These are phyloP conservation scores for Pleurotus pulmonarius DNA, from an alignment of 768 basidiomycete species.

Conservation along the genomic window DNA sequence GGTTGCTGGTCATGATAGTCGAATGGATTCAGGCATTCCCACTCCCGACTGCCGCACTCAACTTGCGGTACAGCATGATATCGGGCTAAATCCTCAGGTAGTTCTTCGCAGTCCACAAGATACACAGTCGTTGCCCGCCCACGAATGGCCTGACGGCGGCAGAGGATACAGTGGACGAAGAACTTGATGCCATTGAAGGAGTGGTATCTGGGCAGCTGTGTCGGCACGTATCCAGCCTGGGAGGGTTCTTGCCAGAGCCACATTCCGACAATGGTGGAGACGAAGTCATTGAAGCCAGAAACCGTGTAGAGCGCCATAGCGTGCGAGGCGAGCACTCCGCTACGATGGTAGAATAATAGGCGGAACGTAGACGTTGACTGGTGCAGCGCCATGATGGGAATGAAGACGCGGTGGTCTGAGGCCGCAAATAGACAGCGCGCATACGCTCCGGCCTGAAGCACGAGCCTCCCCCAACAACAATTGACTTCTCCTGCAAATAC, in stretches of 20 bases:
- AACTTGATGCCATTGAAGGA: neutral
- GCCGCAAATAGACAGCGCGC: conserved; percentile 6
- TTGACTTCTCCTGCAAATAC: neutral
- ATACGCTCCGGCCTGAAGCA: neutral
- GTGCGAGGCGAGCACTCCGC: neutral
- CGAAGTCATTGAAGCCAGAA: conserved; percentile 3
- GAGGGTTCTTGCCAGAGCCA: neutral
- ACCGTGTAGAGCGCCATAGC: neutral
- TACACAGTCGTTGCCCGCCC: conserved; percentile 7
- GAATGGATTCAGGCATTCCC: neutral
- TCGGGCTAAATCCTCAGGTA: too few relatives aligned
- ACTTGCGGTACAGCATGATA: neutral
- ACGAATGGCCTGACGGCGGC: neutral
- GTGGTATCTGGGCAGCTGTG: neutral
- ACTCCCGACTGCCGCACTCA: neutral
- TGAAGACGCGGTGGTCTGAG: neutral
- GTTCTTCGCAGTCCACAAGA: too few relatives aligned
- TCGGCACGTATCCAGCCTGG: neutral
- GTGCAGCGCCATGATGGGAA: conserved; percentile 1
- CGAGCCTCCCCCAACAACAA: neutral
- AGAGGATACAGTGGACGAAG: neutral
- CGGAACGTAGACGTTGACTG: neutral
- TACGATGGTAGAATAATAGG: conserved; percentile 6
- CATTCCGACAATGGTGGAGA: neutral
- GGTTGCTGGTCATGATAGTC: neutral